Percentiles rank a stretch among this genome's conserved stretches.
Conservation (phyloP, 2,329 filamentous ascomycete genomes). For the Fusarium equiseti region DNA sequence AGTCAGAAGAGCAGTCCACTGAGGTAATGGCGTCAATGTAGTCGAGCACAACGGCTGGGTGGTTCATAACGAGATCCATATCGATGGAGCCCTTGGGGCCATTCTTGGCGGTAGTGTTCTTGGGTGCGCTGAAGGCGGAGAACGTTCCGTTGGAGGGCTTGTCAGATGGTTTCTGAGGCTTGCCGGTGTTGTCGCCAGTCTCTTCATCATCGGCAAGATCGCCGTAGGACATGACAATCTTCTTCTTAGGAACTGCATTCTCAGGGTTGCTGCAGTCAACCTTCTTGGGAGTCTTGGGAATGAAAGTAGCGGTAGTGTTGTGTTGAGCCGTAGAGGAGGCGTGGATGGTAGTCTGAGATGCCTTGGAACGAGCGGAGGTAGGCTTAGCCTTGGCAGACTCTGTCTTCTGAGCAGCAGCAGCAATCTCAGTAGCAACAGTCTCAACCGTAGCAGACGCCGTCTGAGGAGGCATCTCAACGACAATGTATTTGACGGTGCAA, state of each 20-base stretch:
- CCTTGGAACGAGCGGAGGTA: background rate
- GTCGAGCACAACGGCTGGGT: conserved; percentile 18
- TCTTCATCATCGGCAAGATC: background rate
- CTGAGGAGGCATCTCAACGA: conserved; percentile 16
- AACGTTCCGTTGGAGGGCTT: conserved; percentile 16
- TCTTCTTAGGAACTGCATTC: conserved; percentile 20
- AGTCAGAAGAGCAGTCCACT: background rate
- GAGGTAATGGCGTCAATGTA: conserved; percentile 15
- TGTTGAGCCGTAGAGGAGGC: conserved; percentile 2
- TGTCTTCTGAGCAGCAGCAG: background rate
- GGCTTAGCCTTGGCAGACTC: background rate
- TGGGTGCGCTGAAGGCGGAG: background rate
- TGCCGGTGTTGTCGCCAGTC: background rate
- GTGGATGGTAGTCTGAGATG: conserved; percentile 5
- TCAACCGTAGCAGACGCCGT: background rate
- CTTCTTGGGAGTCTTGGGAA: conserved; percentile 10
- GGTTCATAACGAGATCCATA: conserved; percentile 21
- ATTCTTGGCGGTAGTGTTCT: background rate
- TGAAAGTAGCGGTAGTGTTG: conserved; percentile 16
- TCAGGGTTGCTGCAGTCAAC: conserved; percentile 5
- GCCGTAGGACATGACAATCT: conserved; percentile 15
- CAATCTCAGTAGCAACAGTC: background rate
- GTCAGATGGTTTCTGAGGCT: background rate
- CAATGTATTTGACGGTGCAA: conserved; percentile 23
- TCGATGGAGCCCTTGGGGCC: background rate